These are phyloP conservation scores for Plenodomus lindquistii DNA, from an alignment of 2,329 filamentous ascomycete genomes.

Conservation along the genomic window DNA sequence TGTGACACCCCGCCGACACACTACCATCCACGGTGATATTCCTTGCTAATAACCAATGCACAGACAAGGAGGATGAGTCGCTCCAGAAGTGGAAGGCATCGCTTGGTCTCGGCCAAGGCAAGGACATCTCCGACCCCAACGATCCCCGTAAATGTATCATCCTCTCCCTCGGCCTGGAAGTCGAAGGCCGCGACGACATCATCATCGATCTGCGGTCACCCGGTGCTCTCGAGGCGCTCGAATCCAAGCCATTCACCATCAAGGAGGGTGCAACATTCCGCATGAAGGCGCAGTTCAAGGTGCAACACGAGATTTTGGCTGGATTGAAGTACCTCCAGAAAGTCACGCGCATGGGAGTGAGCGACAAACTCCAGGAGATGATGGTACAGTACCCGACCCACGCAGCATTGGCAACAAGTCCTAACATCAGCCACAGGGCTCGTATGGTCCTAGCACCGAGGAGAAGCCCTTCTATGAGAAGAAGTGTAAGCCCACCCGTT, in stretches of 20 bases:
- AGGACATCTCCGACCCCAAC: conserved; percentile 57
- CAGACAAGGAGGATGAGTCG: conserved; percentile 81
- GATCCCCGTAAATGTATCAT: conserved; percentile 94
- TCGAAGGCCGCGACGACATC: conserved; percentile 79
- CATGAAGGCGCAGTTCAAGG: conserved; percentile 93
- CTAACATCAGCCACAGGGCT: conserved; percentile 64
- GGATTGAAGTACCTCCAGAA: conserved; percentile 95
- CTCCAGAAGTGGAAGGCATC: conserved; percentile 98
- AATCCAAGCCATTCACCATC: conserved; percentile 93
- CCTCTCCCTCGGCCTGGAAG: conserved; percentile 83
- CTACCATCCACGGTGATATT: not conserved
- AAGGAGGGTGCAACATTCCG: conserved; percentile 94
- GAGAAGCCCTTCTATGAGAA: conserved; percentile 85
- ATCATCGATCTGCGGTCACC: conserved; percentile 81
- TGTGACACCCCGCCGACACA: conserved; percentile 42
- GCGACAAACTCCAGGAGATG: conserved; percentile 96
- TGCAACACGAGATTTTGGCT: conserved; percentile 94
- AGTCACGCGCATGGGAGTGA: conserved; percentile 86
- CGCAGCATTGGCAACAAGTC: not conserved
- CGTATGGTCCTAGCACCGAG: conserved; percentile 89
- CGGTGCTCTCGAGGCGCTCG: conserved; percentile 75
- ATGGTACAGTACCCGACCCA: conserved; percentile 62
- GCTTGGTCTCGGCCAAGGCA: conserved; percentile 75
- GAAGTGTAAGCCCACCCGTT: conserved; percentile 68
- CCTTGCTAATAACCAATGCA: conserved; percentile 10